A percentile compares a stretch with the other conserved stretches of the same genome.
phyloP scores from a whole-genome alignment of 257 asterid genomes.

The Petrea volubilis region DNA sequence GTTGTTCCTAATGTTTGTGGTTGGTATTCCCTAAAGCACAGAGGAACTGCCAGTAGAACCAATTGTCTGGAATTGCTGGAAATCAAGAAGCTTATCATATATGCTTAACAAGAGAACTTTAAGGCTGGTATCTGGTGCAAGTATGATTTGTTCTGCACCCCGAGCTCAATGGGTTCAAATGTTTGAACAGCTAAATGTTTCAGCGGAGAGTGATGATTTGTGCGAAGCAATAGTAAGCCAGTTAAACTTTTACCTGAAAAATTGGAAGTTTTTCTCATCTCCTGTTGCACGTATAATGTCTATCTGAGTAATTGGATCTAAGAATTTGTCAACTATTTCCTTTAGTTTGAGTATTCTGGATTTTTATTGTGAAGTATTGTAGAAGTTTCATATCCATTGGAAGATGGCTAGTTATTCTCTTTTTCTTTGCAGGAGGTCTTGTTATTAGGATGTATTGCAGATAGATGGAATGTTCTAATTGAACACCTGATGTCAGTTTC shows the following conservation, averaged over 20 bases:
- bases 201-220: conserved; percentile 39
- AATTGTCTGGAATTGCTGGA: conserved; percentile 59
- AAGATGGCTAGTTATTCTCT: background rate
- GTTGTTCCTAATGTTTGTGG: background rate
- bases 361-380: background rate
- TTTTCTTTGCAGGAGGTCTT: conserved; percentile 60
- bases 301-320: background rate
- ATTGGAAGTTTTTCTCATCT: background rate
- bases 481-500: conserved; percentile 56
- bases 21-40: conserved; percentile 39
- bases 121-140: conserved; percentile 81
- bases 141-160: conserved; percentile 57
- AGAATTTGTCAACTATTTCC: background rate
- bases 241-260: conserved; percentile 12
- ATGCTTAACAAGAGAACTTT: conserved; percentile 76
- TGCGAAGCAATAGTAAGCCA: conserved; percentile 60
- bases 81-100: conserved; percentile 63
- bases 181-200: conserved; percentile 45
- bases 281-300: background rate
- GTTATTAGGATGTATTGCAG: conserved; percentile 59
- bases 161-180: conserved; percentile 65
- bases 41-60: conserved; percentile 52
- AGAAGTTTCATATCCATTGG: conserved; percentile 5
- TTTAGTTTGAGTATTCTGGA: too few species aligned
- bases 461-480: conserved; percentile 61